Evolutionary conservation across 768 basidiomycete genomes (phyloP), one percentile per base, ranked within the genome.

Genomic region (Trametes cubensis): DNA sequence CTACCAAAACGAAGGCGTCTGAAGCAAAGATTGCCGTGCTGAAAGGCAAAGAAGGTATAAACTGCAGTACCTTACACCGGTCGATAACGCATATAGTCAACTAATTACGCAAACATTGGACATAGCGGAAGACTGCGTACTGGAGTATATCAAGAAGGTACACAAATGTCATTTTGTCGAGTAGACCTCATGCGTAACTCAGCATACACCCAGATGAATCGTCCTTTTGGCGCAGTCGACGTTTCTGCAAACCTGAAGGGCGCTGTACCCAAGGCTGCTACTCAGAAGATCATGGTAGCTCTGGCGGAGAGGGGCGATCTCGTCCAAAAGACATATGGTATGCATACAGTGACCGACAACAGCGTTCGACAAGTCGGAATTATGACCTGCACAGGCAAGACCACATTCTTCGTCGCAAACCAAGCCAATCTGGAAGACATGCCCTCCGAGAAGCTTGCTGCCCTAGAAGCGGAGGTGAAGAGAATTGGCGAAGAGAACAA

Each of bases 141-240:
- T 94, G 49, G 85, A 89, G 63, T 95, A 95, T 73, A 77, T 95
- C 69, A 91, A 87, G 79, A 78, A 76, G 75, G 93, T 90, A 55
- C 60, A 64, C 52, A 30, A 4, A n/a, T 6, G 7, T 52, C 17
- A 25, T 42, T 66, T 56, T 63, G 72, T 56, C 58, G 60, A 25
- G 17, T 13, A 28, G 17, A 51, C 48, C 38, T 54, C 18, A 20
- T 2, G 42, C 38, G 20, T 6, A 44, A 11, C 39, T 20, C 58
- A 42, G 44, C 41, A 58, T 58, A 54, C 18, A 49, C 40, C 47
- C 69, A 94, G 92, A 92, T 94, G 85, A 96, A 96, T 74, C 83
- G 94, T n/a, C 94, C 94, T 6, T 95, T 88, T 69, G 94, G 94
- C 8, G 93, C 92, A 62, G 94, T 95, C 39, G 94, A 97, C 72